Evolutionary conservation across 371 early-diverging fungal species (phyloP).

Genomic region (Mucor circinelloides): DNA sequence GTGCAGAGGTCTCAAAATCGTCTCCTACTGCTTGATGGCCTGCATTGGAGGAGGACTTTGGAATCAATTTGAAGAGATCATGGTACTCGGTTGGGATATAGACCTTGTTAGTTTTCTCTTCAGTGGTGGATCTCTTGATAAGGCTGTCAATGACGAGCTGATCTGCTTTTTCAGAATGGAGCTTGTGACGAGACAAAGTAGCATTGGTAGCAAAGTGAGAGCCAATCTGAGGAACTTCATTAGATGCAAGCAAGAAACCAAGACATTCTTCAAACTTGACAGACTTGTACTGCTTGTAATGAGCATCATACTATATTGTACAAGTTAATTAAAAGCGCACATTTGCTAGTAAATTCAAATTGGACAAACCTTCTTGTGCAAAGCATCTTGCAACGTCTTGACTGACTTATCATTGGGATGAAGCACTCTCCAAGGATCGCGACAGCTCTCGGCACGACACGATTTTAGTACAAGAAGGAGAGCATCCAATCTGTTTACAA

Average conservation of each 20-base stretch:
- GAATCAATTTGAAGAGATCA: slow-evolving; percentile 28
- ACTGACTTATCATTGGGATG: slow-evolving; percentile 38
- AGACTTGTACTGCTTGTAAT: slow-evolving; percentile 31
- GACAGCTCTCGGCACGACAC: slow-evolving; percentile 60
- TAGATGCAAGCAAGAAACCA: slow-evolving; percentile 19
- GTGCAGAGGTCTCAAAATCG: no score
- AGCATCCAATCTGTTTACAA: slow-evolving; percentile 63
- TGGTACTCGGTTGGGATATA: slow-evolving; percentile 15
- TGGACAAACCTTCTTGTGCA: slow-evolving; percentile 25
- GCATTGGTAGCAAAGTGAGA: slow-evolving; percentile 6
- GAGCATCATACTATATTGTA: slow-evolving; percentile 28
- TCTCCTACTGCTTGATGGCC: no score
- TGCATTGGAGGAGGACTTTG: slow-evolving; percentile 1
- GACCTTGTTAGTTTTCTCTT: neutral
- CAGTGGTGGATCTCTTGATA: neutral
- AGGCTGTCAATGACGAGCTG: slow-evolving; percentile 6
- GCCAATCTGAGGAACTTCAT: slow-evolving; percentile 32
- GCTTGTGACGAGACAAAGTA: neutral
- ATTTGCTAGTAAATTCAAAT: neutral
- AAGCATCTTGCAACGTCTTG: slow-evolving; percentile 33
- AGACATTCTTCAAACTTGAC: slow-evolving; percentile 37
- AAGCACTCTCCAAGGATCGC: slow-evolving; percentile 61
- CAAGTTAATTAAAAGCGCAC: no score
- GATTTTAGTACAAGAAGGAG: slow-evolving; percentile 52
- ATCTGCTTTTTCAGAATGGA: neutral